A percentile compares a stretch with the other conserved stretches of the same genome.
Conservation (phyloP, 2,329 filamentous ascomycete genomes). For the Colletotrichum limetticola region DNA sequence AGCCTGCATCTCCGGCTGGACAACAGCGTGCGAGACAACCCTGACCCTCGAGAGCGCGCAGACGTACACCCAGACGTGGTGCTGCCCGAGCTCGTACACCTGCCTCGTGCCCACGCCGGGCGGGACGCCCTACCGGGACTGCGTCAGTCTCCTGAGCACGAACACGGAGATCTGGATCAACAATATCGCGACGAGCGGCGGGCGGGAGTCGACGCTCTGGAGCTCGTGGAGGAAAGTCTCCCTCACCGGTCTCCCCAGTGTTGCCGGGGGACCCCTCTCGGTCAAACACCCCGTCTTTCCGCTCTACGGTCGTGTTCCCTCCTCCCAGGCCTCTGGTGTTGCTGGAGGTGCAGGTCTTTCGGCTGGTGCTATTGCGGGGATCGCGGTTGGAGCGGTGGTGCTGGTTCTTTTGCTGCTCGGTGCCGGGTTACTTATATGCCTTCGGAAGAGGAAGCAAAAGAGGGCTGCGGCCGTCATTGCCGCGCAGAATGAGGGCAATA, state of each 20-base stretch:
- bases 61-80: conserved; percentile 13
- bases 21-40: conserved; percentile 7
- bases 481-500: not conserved
- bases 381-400: not conserved
- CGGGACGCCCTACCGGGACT: not conserved
- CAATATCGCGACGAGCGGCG: not conserved
- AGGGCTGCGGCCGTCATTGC: not conserved
- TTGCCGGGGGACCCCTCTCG: not conserved
- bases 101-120: not conserved
- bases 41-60: not conserved
- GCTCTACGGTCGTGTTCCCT: not conserved
- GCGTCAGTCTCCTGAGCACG: conserved; percentile 9
- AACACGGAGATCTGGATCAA: conserved; percentile 15
- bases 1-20: conserved; percentile 24
- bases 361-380: conserved; percentile 4
- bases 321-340: too few species aligned
- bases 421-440: not conserved
- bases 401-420: not conserved
- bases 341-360: not conserved
- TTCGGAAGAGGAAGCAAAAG: conserved; percentile 2
- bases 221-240: conserved; percentile 1
- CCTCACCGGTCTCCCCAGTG: not conserved
- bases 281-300: conserved; percentile 14
- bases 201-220: not conserved
- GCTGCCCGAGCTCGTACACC: conserved; percentile 6